A percentile compares a stretch with the other conserved stretches of the same genome.
Conservation (phyloP, 495 filamentous ascomycete genomes). For the Xylaria sp. region DNA sequence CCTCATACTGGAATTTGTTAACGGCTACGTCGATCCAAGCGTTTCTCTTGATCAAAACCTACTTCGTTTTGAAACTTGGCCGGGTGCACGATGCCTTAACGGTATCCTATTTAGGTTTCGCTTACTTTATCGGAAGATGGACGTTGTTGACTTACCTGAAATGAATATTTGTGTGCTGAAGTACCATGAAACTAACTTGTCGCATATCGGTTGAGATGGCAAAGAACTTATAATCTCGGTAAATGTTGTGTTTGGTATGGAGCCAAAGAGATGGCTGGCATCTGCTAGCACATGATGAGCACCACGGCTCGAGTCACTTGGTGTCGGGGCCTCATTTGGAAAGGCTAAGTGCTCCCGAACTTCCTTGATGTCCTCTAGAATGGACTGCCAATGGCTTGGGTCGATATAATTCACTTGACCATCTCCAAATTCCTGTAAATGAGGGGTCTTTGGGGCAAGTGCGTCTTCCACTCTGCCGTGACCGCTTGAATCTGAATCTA, state of each 20-base stretch:
- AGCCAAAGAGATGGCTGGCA: slow-evolving; percentile 20
- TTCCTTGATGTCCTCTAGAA: slow-evolving; percentile 45
- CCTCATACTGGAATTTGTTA: slow-evolving; percentile 41
- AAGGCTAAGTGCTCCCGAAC: slow-evolving; percentile 29
- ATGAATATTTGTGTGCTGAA: slow-evolving; percentile 44
- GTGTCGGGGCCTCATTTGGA: background rate
- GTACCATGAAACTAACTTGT: slow-evolving; percentile 45
- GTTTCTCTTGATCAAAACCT: background rate
- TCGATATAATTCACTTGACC: slow-evolving; percentile 43
- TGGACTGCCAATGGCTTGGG: slow-evolving; percentile 50
- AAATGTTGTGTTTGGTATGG: slow-evolving; percentile 16
- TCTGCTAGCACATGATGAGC: slow-evolving; percentile 6
- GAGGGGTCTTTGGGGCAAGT: slow-evolving; percentile 19
- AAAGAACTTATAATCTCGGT: slow-evolving; percentile 34
- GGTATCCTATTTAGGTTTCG: background rate
- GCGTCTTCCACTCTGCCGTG: background rate
- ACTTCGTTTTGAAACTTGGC: slow-evolving; percentile 42
- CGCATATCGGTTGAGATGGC: slow-evolving; percentile 38
- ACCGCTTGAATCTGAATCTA: background rate
- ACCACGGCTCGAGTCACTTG: background rate
- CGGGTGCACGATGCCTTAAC: background rate
- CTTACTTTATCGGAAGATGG: background rate
- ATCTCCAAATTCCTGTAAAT: slow-evolving; percentile 28
- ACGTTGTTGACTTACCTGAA: slow-evolving; percentile 19
- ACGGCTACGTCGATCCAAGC: background rate